Evolutionary conservation across 805 yeast genomes (phyloP).

Genomic region (Sugiyamaella floridensis): DNA sequence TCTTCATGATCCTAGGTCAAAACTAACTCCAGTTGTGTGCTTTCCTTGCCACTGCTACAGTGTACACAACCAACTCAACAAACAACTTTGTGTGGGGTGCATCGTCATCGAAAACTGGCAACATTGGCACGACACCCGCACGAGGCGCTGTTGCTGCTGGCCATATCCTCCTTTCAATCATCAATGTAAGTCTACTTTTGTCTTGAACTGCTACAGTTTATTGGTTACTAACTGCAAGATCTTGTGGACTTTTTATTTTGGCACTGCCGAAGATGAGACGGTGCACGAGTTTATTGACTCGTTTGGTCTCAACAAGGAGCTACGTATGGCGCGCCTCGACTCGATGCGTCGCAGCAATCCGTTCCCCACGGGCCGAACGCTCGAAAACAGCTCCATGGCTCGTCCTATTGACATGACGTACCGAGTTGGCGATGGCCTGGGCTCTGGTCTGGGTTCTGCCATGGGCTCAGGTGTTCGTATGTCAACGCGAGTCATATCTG

Average conservation of each 20-base stretch:
- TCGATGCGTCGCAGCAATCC: slow-evolving; percentile 4
- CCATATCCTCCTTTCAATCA: slow-evolving; percentile 70
- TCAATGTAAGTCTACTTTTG: slow-evolving; percentile 37
- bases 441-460: slow-evolving; percentile 5
- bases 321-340: background rate
- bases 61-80: slow-evolving; percentile 79
- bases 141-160: slow-evolving; percentile 91
- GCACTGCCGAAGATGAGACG: slow-evolving; percentile 86
- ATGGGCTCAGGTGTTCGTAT: slow-evolving; percentile 2
- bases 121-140: slow-evolving; percentile 40
- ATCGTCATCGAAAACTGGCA: background rate
- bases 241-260: slow-evolving; percentile 82
- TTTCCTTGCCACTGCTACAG: slow-evolving; percentile 60
- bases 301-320: slow-evolving; percentile 45
- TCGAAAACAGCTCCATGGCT: slow-evolving; percentile 4
- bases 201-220: background rate
- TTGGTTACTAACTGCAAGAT: slow-evolving; percentile 27
- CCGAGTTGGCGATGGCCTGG: slow-evolving; percentile 2
- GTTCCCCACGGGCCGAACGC: slow-evolving; percentile 5
- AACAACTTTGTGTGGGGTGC: slow-evolving; percentile 63
- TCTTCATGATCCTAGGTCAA: background rate
- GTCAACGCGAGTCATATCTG: slow-evolving; percentile 1
- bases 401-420: slow-evolving; percentile 17
- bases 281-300: slow-evolving; percentile 79
- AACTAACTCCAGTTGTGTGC: slow-evolving; percentile 36